Conservation (phyloP, 2,329 filamentous ascomycete species). For the Teratosphaeria epicoccoides region DNA sequence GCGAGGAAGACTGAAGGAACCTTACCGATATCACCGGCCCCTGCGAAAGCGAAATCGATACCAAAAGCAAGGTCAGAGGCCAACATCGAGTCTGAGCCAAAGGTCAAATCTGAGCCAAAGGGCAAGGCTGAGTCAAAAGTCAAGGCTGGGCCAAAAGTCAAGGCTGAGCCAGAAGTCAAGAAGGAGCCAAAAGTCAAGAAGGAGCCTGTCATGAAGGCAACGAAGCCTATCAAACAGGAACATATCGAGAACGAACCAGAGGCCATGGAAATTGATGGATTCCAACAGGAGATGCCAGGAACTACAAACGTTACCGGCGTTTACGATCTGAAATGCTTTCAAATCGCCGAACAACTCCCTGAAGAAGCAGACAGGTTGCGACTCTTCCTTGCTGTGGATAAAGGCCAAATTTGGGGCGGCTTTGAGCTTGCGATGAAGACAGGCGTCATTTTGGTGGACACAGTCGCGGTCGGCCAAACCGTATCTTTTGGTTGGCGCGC, state of each 20-base stretch:
- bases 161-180: constrained; percentile 4
- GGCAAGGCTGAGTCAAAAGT: constrained; percentile 4
- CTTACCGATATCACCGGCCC: not conserved
- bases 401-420: constrained; percentile 34
- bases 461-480: constrained; percentile 12
- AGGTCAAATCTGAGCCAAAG: constrained; percentile 2
- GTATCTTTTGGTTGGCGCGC: constrained; percentile 25
- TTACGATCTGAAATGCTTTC: constrained; percentile 30
- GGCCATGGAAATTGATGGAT: constrained; percentile 11
- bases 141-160: constrained; percentile 2
- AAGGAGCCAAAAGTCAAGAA: constrained; percentile 7
- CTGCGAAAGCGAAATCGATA: constrained; percentile 8
- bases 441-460: constrained; percentile 34
- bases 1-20: not conserved
- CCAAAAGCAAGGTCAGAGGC: constrained; percentile 9
- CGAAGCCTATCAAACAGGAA: not conserved
- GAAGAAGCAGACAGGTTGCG: constrained; percentile 19
- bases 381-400: constrained; percentile 31
- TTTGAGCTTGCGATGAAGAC: constrained; percentile 36
- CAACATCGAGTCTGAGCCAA: constrained; percentile 8
- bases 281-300: constrained; percentile 3
- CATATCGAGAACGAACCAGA: constrained; percentile 5
- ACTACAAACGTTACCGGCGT: constrained; percentile 32
- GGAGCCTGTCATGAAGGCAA: constrained; percentile 3
- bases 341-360: constrained; percentile 11